Percentiles rank a stretch among this genome's conserved stretches.
These are phyloP conservation scores for Chenopodium quinoa DNA, from an alignment of 148 eudicot genomes.

Conservation along the genomic window DNA sequence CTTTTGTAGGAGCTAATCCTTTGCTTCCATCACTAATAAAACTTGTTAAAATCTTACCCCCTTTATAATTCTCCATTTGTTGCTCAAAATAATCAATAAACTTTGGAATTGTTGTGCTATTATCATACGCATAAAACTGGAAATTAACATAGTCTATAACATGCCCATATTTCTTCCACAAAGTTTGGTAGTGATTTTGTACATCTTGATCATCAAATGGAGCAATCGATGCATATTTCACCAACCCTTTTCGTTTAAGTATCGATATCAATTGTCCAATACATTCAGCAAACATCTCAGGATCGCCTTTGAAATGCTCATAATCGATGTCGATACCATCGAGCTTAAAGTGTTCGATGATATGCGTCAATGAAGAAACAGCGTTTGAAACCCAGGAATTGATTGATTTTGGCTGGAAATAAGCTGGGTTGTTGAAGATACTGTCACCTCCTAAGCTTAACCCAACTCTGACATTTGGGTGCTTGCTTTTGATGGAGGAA, in stretches of 20 bases:
- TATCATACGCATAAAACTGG: conserved; percentile 54
- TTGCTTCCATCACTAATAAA: conserved; percentile 45
- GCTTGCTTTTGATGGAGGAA: conserved; percentile 27
- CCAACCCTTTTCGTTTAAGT: conserved; percentile 34
- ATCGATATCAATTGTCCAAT: conserved; percentile 41
- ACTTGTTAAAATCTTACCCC: conserved; percentile 47
- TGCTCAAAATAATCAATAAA: conserved; percentile 37
- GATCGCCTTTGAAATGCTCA: conserved; percentile 44
- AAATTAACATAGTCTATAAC: conserved; percentile 47
- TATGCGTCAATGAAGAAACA: conserved; percentile 30
- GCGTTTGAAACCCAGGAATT: conserved; percentile 54
- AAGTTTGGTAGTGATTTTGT: conserved; percentile 32
- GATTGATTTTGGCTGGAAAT: conserved; percentile 35
- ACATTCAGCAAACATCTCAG: conserved; percentile 37
- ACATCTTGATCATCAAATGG: conserved; percentile 42
- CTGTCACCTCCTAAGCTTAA: conserved; percentile 50
- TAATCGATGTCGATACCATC: conserved; percentile 56
- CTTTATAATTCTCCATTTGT: conserved; percentile 37
- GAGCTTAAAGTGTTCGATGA: conserved; percentile 29
- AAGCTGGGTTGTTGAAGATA: conserved; percentile 27
- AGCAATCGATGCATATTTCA: conserved; percentile 46
- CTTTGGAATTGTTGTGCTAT: conserved; percentile 31
- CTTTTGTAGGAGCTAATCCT: conserved; percentile 41
- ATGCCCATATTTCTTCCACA: conserved; percentile 43
- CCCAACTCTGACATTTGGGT: conserved; percentile 42